Evolutionary conservation across 1,139 yeast genomes (phyloP).

Genomic region (Ogataea hybrid): DNA sequence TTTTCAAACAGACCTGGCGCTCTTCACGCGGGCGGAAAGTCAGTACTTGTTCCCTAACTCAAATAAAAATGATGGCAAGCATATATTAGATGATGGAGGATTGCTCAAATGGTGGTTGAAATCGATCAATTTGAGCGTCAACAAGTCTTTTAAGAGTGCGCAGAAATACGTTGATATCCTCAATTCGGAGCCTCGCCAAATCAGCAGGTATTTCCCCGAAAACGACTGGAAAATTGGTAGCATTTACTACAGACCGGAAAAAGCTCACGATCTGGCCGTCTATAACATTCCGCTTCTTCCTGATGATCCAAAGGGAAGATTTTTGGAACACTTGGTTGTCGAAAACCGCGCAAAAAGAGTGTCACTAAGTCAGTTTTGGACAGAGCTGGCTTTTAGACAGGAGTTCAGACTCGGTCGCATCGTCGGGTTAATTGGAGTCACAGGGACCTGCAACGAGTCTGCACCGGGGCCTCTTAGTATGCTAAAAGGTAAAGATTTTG

Average conservation of each 20-base stretch:
- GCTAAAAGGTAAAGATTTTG: constrained; percentile 29
- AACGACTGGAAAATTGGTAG: constrained; percentile 54
- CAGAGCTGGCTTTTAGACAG: constrained; percentile 90
- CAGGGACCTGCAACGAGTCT: constrained; percentile 36
- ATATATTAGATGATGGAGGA: constrained; percentile 62
- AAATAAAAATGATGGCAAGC: constrained; percentile 64
- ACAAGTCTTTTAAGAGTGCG: constrained; percentile 24
- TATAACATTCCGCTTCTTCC: constrained; percentile 77
- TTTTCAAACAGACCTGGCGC: constrained; percentile 46
- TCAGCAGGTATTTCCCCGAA: constrained; percentile 38
- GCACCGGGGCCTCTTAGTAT: constrained; percentile 15
- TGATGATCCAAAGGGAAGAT: constrained; percentile 95
- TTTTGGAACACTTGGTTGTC: constrained; percentile 75
- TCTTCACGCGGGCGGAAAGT: constrained; percentile 84
- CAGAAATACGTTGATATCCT: constrained; percentile 55
- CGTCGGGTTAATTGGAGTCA: constrained; percentile 83
- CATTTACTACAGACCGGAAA: constrained; percentile 33
- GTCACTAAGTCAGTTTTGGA: constrained; percentile 62
- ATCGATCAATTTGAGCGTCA: constrained; percentile 32
- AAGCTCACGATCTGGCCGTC: constrained; percentile 47
- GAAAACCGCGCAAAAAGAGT: constrained; percentile 61
- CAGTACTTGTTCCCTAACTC: constrained; percentile 86
- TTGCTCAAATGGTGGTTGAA: constrained; percentile 88
- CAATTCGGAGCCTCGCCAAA: constrained; percentile 56
- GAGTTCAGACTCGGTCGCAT: constrained; percentile 83